Base-by-base conservation (phyloP, 2,329 filamentous ascomycete species). In the Apiospora hydei region DNA sequence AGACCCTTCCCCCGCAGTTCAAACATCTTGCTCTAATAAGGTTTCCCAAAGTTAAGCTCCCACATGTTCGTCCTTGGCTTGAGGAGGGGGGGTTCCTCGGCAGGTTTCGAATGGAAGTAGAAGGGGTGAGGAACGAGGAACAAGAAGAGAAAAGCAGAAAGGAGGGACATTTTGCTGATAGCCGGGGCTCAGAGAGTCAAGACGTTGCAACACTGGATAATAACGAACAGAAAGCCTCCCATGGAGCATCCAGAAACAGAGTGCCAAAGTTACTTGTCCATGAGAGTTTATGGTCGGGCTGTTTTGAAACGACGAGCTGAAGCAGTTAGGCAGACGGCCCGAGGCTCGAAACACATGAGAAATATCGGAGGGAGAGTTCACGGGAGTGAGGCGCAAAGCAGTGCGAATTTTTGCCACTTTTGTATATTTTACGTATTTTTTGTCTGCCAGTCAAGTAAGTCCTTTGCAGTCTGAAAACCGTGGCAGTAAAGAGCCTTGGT, bases 401-500 rank as follows among this genome's bases (percentile, higher is more conserved):
- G 34, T 53, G 34, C 44, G 41, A 43, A 10, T 3, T 47, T 69
- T 69, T 24, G 68, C 46, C 38, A 69, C n/a, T 41, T 30, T 71
- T 70, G 51, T 70, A 44, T 70, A 70, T 69, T 70, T 61, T 46
- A 66, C 68, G 26, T 18, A 47, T 67, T 72, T 72, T 72, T 72
- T 70, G 34, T 46, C 69, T 67, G 68, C 53, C 71, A 70, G 49
- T 13, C 51, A 7, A 68, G 38, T 49, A 18, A n/a, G 14, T 53
- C 57, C 18, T 64, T 64, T 41, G 34, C 34, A 43, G 57, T 70
- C 61, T 70, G 41, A 64, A 68, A 68, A 68, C 67, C 41, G 7
- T n/a, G 21, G 53, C 53, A 61, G 16, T 61, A 13, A 21, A n/a
- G 34, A 18, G 38, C 34, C 66, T 26, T 30, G 41, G 67, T 14